Percentiles rank a stretch among this genome's conserved stretches.
Conservation (phyloP, 306 rosid species). For the Albizia julibrissin region DNA sequence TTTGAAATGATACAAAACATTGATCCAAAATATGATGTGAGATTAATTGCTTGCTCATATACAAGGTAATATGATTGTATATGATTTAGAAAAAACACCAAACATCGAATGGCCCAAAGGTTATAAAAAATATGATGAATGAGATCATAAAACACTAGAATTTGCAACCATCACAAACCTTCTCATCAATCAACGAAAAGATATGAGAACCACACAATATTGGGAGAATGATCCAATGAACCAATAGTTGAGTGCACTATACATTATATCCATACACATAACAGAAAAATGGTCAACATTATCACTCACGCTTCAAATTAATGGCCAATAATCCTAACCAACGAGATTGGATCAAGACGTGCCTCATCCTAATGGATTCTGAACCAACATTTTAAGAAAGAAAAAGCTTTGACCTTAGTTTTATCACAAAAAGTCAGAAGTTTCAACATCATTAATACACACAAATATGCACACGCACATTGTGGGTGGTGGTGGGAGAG, state of each 20-base stretch:
- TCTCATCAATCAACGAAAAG: background rate
- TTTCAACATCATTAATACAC: background rate
- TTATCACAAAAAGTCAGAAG: background rate
- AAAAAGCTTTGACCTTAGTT: background rate
- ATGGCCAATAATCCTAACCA: background rate
- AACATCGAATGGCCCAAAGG: no score
- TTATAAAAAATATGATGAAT: background rate
- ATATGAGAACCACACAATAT: conserved; percentile 9
- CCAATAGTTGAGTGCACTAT: background rate
- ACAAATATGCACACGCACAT: no score
- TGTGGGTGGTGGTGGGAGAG: background rate
- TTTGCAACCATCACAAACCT: background rate
- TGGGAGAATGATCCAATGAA: conserved; percentile 16
- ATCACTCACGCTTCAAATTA: background rate
- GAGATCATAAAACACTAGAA: background rate
- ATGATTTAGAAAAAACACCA: no score
- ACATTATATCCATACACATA: no score
- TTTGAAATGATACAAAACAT: background rate
- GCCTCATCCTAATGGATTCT: background rate
- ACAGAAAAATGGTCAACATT: background rate
- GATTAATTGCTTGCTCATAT: no score
- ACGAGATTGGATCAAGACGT: background rate
- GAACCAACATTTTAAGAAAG: background rate
- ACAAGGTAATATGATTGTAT: no score
- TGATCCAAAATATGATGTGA: background rate